phyloP scores from a whole-genome alignment of 306 rosid genomes.

The Trifolium fragiferum region DNA sequence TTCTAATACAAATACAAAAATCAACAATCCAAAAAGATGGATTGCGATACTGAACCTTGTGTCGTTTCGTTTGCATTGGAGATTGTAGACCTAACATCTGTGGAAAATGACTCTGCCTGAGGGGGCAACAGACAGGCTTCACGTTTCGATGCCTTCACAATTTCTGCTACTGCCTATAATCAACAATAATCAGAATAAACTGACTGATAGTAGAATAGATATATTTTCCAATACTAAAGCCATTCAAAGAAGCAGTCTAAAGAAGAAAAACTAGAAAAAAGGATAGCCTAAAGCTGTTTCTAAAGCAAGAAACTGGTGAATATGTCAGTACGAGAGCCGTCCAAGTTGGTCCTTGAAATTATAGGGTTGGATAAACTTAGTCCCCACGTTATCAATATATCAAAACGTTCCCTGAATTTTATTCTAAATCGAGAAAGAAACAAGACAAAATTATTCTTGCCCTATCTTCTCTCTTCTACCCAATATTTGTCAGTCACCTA shows the following conservation, averaged over 20 bases:
- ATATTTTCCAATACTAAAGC: neutral
- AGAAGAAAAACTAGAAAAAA: conserved; percentile 10
- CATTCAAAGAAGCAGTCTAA: conserved; percentile 16
- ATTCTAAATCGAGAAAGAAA: no score
- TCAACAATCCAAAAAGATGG: conserved; percentile 6
- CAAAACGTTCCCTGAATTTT: no score
- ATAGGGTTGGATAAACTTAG: no score
- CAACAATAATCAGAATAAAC: conserved; percentile 28
- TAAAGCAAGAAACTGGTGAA: conserved; percentile 5
- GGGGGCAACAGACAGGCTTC: conserved; percentile 72
- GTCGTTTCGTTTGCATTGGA: conserved; percentile 51
- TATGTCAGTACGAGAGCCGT: neutral
- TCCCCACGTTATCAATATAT: no score
- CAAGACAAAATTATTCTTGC: no score
- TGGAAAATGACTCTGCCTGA: conserved; percentile 67
- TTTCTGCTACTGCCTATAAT: conserved; percentile 83
- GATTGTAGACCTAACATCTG: conserved; percentile 60
- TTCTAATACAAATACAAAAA: conserved; percentile 29
- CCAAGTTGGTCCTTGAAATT: no score
- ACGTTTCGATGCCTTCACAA: conserved; percentile 72
- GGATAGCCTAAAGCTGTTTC: neutral
- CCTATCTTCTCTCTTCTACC: no score
- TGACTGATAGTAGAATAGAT: neutral
- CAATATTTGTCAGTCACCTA: no score
- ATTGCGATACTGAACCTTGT: conserved; percentile 42